Evolutionary conservation across 306 rosid genomes (phyloP), one percentile per base, ranked within the genome.

Genomic region (Senna siamea): DNA sequence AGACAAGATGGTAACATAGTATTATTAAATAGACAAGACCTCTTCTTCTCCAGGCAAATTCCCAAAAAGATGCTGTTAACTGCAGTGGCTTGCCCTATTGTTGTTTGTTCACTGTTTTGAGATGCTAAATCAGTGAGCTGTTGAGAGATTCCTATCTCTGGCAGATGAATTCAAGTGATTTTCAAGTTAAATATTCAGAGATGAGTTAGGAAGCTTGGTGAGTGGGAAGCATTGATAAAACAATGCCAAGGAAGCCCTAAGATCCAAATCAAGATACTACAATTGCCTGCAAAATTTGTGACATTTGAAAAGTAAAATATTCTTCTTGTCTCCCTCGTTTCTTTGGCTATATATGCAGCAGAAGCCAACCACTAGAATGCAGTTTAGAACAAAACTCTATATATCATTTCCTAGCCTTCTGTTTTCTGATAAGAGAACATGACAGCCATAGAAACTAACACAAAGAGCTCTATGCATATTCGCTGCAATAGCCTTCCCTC

Each of bases 401-500:
- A 26, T 26, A 26, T 22, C 23, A 37, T 69, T 26, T 53, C 28
- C 32, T 9, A 70, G 7, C 2, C 32, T 19, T 70, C 22, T 43
- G 9, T 43, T 70, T 23, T 9, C 38, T 52, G 5, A 58, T 22
- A 57, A 66, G 44, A 66, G 62, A 68, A 77, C 60, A 78, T 80
- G 88, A 79, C 73, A 74, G 66, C 69, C 76, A 59, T 62, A 18
- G 66, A 65, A 68, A 40, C 69, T 23, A 78, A 64, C 47, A 57
- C 51, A 12, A 71, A 69, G 7, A 62, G 23, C 71, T 78, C 53
- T 30, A 19, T 51, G 30, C 88, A 85, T 64, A 48, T 41, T 63
- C 73, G 82, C 65, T 50, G 69, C 15, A 79, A 79, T 75, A 81
- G 80, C 55, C 72, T 72, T 26, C 80, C 86, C 13, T 34, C 82